Conservation (phyloP, 1,139 yeast species). For the Torulaspora pretoriensis region DNA sequence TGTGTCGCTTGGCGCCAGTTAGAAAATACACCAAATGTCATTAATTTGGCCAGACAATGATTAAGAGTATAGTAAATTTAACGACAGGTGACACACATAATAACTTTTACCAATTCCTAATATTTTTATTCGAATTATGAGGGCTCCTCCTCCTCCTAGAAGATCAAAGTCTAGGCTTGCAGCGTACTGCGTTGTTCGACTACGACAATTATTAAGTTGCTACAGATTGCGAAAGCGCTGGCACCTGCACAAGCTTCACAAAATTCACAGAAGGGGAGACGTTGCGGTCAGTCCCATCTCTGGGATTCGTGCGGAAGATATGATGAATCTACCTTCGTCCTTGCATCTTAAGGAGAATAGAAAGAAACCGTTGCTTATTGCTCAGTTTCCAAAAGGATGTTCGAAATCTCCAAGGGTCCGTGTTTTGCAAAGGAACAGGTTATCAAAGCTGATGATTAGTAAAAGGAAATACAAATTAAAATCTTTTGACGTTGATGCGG, state of each 20-base stretch:
- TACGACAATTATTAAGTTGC: constrained; percentile 18
- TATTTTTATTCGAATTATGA: constrained; percentile 20
- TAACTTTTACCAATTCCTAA: not conserved
- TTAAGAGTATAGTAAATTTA: too few relatives aligned
- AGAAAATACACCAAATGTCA: too few relatives aligned
- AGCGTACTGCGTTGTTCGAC: constrained; percentile 14
- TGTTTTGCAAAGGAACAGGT: constrained; percentile 25
- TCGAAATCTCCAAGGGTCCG: constrained; percentile 27
- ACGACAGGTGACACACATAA: too few relatives aligned
- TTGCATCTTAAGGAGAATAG: constrained; percentile 18
- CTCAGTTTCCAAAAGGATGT: constrained; percentile 32
- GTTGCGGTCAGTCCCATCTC: constrained; percentile 21
- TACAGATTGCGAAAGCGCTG: constrained; percentile 24
- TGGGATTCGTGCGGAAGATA: constrained; percentile 27
- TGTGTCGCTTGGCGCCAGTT: constrained; percentile 2
- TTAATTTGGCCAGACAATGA: too few relatives aligned
- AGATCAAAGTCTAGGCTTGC: constrained; percentile 23
- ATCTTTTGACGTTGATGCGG: constrained; percentile 18
- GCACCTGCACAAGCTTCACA: constrained; percentile 28
- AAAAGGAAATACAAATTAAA: constrained; percentile 31
- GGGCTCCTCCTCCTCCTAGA: constrained; percentile 35
- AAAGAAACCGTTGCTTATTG: constrained; percentile 31
- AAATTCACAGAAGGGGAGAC: constrained; percentile 9
- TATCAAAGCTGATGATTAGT: constrained; percentile 25
- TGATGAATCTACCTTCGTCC: constrained; percentile 26